Evolutionary conservation across 768 basidiomycete species (phyloP).

Genomic region (Clitopilus passeckerianus): DNA sequence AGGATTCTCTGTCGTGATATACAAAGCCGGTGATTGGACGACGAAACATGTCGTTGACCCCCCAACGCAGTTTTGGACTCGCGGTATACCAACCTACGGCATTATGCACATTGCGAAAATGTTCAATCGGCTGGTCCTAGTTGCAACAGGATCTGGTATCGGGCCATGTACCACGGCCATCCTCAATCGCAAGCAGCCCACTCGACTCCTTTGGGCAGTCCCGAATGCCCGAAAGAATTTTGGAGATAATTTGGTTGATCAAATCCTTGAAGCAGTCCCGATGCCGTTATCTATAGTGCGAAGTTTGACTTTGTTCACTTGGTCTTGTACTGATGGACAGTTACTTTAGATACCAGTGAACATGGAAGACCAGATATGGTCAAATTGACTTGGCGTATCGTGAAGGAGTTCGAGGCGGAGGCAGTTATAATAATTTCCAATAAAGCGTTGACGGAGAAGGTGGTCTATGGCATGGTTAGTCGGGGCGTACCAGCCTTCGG

Average conservation of each 20-base stretch:
- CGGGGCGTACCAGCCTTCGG: slow-evolving; percentile 57
- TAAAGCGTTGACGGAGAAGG: slow-evolving; percentile 48
- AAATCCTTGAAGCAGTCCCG: slow-evolving; percentile 44
- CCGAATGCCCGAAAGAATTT: slow-evolving; percentile 58
- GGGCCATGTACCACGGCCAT: slow-evolving; percentile 55
- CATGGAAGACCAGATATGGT: slow-evolving; percentile 47
- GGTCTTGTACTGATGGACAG: neutral
- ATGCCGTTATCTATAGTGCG: slow-evolving; percentile 53
- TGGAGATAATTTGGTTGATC: slow-evolving; percentile 53
- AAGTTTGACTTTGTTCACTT: neutral
- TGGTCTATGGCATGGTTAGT: slow-evolving; percentile 60
- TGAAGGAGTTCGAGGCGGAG: slow-evolving; percentile 42
- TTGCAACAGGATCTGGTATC: slow-evolving; percentile 55
- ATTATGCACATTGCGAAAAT: slow-evolving; percentile 51
- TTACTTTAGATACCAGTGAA: slow-evolving; percentile 30
- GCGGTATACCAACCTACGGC: slow-evolving; percentile 51
- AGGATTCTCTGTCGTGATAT: slow-evolving; percentile 55
- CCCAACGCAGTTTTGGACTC: slow-evolving; percentile 50
- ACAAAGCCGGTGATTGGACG: slow-evolving; percentile 59
- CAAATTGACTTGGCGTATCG: slow-evolving; percentile 39
- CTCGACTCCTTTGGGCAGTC: slow-evolving; percentile 54
- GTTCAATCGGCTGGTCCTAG: slow-evolving; percentile 51
- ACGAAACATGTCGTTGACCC: slow-evolving; percentile 46
- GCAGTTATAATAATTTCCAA: slow-evolving; percentile 59
- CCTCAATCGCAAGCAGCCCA: slow-evolving; percentile 44